phyloP scores from a whole-genome alignment of 1,284 basidiomycete genomes.

The Tausonia pullulans region DNA sequence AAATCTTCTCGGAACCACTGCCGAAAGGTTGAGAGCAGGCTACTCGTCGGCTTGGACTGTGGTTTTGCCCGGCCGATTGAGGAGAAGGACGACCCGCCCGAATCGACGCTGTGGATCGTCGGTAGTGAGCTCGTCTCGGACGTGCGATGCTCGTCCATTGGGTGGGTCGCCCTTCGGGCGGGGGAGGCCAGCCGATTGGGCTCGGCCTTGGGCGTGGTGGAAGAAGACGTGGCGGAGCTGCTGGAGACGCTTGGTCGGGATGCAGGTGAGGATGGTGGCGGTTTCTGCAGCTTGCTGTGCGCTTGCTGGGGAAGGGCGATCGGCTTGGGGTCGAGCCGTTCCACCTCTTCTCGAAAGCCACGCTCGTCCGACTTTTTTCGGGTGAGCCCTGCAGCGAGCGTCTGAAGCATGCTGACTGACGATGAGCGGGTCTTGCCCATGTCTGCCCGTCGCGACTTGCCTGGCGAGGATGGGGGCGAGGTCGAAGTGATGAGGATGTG shows the following conservation, averaged over 20 bases:
- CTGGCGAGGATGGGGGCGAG: constrained; percentile 20
- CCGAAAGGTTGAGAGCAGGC: constrained; percentile 37
- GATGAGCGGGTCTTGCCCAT: constrained; percentile 55
- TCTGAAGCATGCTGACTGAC: constrained; percentile 87
- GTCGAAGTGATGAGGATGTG: constrained; percentile 3
- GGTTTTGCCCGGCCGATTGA: background rate
- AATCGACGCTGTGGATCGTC: background rate
- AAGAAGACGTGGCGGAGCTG: background rate
- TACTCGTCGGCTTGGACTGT: constrained; percentile 22
- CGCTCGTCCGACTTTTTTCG: constrained; percentile 65
- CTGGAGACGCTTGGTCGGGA: background rate
- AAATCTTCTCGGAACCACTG: constrained; percentile 39
- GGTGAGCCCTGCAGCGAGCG: constrained; percentile 61
- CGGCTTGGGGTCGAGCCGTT: constrained; percentile 15
- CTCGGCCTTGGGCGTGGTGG: background rate
- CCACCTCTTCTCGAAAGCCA: constrained; percentile 34
- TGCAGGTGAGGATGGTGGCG: constrained; percentile 18
- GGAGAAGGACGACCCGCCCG: too few relatives aligned
- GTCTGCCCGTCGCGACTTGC: constrained; percentile 22
- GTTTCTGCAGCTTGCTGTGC: constrained; percentile 28
- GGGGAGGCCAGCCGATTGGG: background rate
- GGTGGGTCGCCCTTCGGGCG: background rate
- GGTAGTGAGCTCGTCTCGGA: background rate
- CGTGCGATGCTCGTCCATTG: background rate
- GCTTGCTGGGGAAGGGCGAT: constrained; percentile 17